Conservation (phyloP, 2,329 filamentous ascomycete species). For the Fusarium praegraminearum region DNA sequence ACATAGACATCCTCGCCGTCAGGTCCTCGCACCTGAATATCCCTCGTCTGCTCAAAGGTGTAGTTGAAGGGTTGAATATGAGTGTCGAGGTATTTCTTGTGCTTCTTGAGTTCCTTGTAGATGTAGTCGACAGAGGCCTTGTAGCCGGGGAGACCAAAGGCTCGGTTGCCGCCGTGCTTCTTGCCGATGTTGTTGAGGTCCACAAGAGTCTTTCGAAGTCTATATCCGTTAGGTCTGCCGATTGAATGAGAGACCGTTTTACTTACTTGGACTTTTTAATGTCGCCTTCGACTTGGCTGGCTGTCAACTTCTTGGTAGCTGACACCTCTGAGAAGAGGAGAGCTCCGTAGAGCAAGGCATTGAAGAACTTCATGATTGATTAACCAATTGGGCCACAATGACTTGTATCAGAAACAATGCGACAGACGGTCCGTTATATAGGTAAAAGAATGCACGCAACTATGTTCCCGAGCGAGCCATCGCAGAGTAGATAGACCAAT, state of each 20-base stretch:
- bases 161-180: constrained; percentile 69
- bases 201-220: constrained; percentile 66
- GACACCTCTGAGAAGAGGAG: constrained; percentile 37
- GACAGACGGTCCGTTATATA: constrained; percentile 30
- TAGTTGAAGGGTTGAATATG: constrained; percentile 61
- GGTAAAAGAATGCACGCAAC: neutral
- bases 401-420: constrained; percentile 4
- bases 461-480: neutral
- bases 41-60: constrained; percentile 57
- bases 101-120: constrained; percentile 58
- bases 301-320: constrained; percentile 41
- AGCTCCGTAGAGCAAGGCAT: constrained; percentile 38
- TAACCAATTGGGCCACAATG: neutral
- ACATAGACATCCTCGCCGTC: constrained; percentile 59
- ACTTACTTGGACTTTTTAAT: constrained; percentile 44
- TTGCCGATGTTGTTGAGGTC: constrained; percentile 66
- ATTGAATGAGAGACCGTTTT: rapidly evolving
- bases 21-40: constrained; percentile 59
- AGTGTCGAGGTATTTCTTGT: constrained; percentile 58
- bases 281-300: constrained; percentile 43
- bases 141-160: constrained; percentile 70
- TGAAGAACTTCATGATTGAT: constrained; percentile 42
- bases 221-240: constrained; percentile 43
- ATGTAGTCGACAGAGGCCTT: constrained; percentile 69
- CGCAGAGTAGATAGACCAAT: neutral